These are phyloP conservation scores for Mucor saturninus DNA, from an alignment of 371 early-diverging fungal genomes.

Conservation along the genomic window DNA sequence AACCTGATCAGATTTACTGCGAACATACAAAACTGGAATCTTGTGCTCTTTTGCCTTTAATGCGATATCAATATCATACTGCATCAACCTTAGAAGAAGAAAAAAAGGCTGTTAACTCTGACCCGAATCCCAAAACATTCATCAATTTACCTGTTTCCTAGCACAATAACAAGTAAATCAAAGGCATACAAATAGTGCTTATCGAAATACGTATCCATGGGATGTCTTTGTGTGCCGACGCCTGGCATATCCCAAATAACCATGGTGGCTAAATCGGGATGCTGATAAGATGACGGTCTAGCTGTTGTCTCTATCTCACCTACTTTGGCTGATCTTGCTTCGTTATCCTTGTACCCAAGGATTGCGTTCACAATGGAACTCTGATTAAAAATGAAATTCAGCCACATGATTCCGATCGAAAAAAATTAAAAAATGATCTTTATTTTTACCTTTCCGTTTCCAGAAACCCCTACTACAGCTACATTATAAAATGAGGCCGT, in stretches of 20 bases:
- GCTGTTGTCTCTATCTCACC: constrained; percentile 51
- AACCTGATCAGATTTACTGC: constrained; percentile 56
- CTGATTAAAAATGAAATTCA: constrained; percentile 15
- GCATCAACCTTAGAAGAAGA: constrained; percentile 26
- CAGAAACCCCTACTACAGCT: constrained; percentile 48
- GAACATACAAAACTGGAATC: constrained; percentile 46
- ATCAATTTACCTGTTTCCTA: constrained; percentile 47
- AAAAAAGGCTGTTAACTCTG: neutral
- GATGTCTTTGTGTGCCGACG: constrained; percentile 46
- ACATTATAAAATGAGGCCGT: constrained; percentile 50
- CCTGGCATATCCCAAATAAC: constrained; percentile 60
- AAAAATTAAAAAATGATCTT: neutral
- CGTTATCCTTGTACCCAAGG: constrained; percentile 44
- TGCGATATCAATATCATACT: constrained; percentile 44
- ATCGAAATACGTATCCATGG: constrained; percentile 51
- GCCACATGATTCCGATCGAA: neutral
- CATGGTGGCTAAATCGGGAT: constrained; percentile 50
- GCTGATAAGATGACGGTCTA: constrained; percentile 40
- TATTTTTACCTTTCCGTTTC: constrained; percentile 49
- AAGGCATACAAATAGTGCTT: constrained; percentile 53
- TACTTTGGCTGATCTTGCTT: constrained; percentile 37
- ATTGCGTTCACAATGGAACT: constrained; percentile 55
- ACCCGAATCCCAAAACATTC: neutral
- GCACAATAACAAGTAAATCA: constrained; percentile 52
- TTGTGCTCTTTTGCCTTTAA: constrained; percentile 39